These are phyloP conservation scores for Phytophthora kernoviae DNA, from an alignment of 352 stramenopile genomes.

Conservation along the genomic window DNA sequence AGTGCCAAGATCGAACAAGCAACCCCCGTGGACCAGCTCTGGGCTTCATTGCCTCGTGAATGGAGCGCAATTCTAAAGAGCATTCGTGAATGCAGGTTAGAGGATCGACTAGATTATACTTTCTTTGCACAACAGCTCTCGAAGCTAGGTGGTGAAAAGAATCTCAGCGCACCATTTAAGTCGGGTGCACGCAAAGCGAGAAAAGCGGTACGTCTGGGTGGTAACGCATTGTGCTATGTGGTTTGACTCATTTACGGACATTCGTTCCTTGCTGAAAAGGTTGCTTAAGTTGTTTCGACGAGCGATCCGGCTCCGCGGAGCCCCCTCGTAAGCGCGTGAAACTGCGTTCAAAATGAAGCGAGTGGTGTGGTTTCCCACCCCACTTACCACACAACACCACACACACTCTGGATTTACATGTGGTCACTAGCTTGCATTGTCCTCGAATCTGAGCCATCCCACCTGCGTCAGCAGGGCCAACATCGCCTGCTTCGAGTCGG, in stretches of 20 bases:
- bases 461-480: no score
- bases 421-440: no score
- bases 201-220: constrained; percentile 21
- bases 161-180: constrained; percentile 43
- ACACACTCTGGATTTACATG: no score
- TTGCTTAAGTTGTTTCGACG: constrained; percentile 11
- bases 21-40: constrained; percentile 62
- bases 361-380: no score
- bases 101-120: constrained; percentile 80
- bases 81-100: constrained; percentile 65
- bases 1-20: constrained; percentile 74
- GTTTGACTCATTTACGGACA: not conserved
- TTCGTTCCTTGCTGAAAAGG: constrained; percentile 8
- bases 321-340: constrained; percentile 38
- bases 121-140: constrained; percentile 59
- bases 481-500: no score
- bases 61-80: constrained; percentile 64
- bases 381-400: no score
- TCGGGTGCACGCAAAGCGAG: constrained; percentile 43
- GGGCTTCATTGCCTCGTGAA: constrained; percentile 45
- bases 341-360: no score
- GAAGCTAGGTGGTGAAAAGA: constrained; percentile 54
- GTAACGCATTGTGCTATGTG: not conserved
- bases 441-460: no score
- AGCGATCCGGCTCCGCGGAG: constrained; percentile 21